Evolutionary conservation across 495 filamentous ascomycete species (phyloP), one percentile per base, ranked within the genome.

Genomic region (Trichoderma parareesei): DNA sequence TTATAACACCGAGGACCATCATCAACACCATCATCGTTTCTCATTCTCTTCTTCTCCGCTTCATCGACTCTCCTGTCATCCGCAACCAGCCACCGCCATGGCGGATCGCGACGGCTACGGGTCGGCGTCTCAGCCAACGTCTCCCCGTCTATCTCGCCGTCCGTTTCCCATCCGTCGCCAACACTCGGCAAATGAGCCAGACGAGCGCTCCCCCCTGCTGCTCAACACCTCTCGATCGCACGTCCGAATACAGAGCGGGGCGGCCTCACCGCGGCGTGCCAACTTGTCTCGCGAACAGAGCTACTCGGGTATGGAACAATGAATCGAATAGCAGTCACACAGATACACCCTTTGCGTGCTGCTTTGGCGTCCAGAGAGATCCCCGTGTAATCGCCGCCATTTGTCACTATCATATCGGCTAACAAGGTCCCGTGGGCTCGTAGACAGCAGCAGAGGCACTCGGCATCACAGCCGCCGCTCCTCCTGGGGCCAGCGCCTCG

Each of bases 391-490:
- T 18, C 16, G 33, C 49, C 27, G 48, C 63, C 11, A 27, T 0
- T 27, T 27, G 27, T 27, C 27, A 27, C 27, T 27, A 27, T 59
- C 40, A 71, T 33, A 67, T 62, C 20, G 60, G 64, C 64, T 65
- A 62, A 38, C 41, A 40, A 41, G 13, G 37, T 55, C 5, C 37
- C 7, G 11, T n/a, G 60, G 41, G 11, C 14, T 4, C 27, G 14
- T 69, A 71, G 75, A 74, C 27, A 79, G 77, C 67, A 65, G 84
- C n/a, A 79, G 81, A 65, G 77, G 78, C 38, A 76, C 74, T 37
- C 83, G 85, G 46, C 81, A 89, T 68, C 89, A 90, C 70, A 87
- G 82, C 68, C 85, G 89, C 38, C 80, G 82, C 11, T 85, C 83
- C 67, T 92, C 89, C 16, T 84, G 81, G 76, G 77, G 79, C 33